Evolutionary conservation across 1,284 basidiomycete species (phyloP).

Genomic region (Cutaneotrichosporon sp.): DNA sequence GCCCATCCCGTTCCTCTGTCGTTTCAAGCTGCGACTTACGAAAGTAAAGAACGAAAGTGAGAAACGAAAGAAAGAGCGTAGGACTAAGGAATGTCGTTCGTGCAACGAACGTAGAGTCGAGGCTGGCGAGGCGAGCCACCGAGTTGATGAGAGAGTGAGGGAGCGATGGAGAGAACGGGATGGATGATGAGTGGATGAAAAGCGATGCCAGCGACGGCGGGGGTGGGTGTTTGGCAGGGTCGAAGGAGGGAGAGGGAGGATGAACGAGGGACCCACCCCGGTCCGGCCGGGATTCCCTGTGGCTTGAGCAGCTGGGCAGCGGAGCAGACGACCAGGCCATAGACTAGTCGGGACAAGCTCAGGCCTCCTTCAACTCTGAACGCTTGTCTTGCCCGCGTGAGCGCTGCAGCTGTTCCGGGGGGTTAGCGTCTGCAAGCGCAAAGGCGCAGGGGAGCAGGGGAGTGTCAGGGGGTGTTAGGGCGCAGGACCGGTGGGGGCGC

Average conservation of each 20-base stretch:
- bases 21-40: slow-evolving; percentile 2
- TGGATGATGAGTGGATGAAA: not conserved
- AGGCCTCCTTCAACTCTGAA: no score
- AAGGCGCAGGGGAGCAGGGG: no score
- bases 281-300: no score
- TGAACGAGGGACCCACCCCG: no score
- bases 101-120: slow-evolving; percentile 10
- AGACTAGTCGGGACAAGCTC: no score
- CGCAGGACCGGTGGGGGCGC: not conserved
- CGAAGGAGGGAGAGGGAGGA: no score
- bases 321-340: not conserved
- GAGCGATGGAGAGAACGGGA: not conserved
- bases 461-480: no score
- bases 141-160: not conserved
- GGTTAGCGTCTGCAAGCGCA: no score
- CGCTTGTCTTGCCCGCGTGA: no score
- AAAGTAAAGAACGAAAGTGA: not conserved
- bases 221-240: no score
- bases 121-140: not conserved
- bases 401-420: not conserved
- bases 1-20: not conserved
- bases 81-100: slow-evolving; percentile 13
- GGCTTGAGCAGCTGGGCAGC: no score
- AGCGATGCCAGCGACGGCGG: no score
- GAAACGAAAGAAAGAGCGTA: slow-evolving; percentile 8